Percentiles rank a stretch among this genome's conserved stretches.
These are phyloP conservation scores for Sphaerobolus stellatus DNA, from an alignment of 1,284 basidiomycete genomes.

Conservation along the genomic window DNA sequence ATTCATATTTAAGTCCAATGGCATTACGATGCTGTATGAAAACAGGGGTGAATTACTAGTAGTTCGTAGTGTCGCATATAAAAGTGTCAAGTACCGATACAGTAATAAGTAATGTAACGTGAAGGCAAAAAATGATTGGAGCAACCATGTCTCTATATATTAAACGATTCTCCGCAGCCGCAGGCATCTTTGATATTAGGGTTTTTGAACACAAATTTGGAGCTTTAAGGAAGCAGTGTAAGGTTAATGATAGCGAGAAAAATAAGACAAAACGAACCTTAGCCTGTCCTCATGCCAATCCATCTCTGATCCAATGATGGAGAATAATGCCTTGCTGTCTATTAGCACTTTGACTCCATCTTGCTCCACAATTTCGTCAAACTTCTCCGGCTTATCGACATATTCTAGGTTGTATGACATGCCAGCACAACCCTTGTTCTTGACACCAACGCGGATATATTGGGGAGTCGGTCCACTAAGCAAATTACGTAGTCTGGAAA, in stretches of 20 bases:
- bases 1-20: too few species aligned
- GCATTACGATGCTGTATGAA: too few species aligned
- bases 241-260: slow-evolving; percentile 1
- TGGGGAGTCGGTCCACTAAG: slow-evolving; percentile 82
- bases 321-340: slow-evolving; percentile 96
- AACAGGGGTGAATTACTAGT: too few species aligned
- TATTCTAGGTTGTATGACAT: slow-evolving; percentile 98
- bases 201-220: slow-evolving; percentile 92
- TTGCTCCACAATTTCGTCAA: slow-evolving; percentile 97
- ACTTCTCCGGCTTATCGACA: slow-evolving; percentile 85
- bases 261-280: slow-evolving; percentile 51
- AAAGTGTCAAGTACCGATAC: too few species aligned
- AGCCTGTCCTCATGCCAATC: slow-evolving; percentile 94
- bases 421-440: slow-evolving; percentile 99
- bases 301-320: slow-evolving; percentile 98
- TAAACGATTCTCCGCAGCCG: slow-evolving; percentile 92
- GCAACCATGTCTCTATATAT: slow-evolving; percentile 44
- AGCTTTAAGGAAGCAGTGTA: slow-evolving; percentile 42
- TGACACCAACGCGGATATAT: slow-evolving; percentile 91
- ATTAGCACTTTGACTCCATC: slow-evolving; percentile 93
- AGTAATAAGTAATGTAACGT: too few species aligned
- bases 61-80: too few species aligned
- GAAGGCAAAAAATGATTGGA: too few species aligned
- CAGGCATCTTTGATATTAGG: slow-evolving; percentile 90
- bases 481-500: slow-evolving; percentile 69